Percentiles rank a stretch among this genome's conserved stretches.
phyloP scores from a whole-genome alignment of 768 basidiomycete genomes.

The Daedaleopsis sinensis region DNA sequence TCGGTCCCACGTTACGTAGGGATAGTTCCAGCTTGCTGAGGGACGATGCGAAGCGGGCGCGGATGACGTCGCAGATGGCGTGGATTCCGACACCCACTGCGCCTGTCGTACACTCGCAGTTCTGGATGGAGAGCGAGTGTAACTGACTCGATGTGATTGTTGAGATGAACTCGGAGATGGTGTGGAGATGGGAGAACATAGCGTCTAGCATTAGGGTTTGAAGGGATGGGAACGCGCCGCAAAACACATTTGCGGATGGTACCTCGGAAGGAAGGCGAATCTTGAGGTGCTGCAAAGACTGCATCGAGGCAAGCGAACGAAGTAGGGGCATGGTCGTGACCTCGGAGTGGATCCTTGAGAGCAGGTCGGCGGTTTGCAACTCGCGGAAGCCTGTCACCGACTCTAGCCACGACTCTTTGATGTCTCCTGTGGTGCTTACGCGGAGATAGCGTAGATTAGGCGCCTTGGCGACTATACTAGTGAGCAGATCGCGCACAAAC shows the following conservation, averaged over 20 bases:
- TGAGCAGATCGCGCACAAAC: slow-evolving; percentile 5
- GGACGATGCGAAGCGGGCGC: slow-evolving; percentile 1
- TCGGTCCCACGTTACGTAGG: slow-evolving; percentile 2
- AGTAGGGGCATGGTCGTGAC: not conserved
- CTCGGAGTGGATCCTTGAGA: not conserved
- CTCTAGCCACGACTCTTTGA: slow-evolving; percentile 9
- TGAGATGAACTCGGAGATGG: slow-evolving; percentile 4
- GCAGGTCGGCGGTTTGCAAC: slow-evolving; percentile 11
- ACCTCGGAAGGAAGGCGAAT: slow-evolving; percentile 1
- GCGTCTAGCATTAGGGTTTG: slow-evolving; percentile 14
- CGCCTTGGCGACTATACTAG: not conserved
- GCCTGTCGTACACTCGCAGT: slow-evolving; percentile 7
- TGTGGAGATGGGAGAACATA: slow-evolving; percentile 2
- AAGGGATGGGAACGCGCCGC: slow-evolving; percentile 3
- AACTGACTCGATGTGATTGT: slow-evolving; percentile 6
- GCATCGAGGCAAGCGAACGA: slow-evolving; percentile 1
- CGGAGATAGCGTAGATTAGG: slow-evolving; percentile 11
- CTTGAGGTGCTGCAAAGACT: slow-evolving; percentile 2
- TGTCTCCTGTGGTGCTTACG: not conserved
- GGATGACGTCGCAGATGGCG: slow-evolving; percentile 6
- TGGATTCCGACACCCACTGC: not conserved
- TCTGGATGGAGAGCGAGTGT: not conserved
- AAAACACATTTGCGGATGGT: not conserved
- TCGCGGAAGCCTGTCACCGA: not conserved
- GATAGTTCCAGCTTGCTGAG: slow-evolving; percentile 5